Conservation (phyloP, 108 stramenopile species). For the Aurantiochytrium sp. region DNA sequence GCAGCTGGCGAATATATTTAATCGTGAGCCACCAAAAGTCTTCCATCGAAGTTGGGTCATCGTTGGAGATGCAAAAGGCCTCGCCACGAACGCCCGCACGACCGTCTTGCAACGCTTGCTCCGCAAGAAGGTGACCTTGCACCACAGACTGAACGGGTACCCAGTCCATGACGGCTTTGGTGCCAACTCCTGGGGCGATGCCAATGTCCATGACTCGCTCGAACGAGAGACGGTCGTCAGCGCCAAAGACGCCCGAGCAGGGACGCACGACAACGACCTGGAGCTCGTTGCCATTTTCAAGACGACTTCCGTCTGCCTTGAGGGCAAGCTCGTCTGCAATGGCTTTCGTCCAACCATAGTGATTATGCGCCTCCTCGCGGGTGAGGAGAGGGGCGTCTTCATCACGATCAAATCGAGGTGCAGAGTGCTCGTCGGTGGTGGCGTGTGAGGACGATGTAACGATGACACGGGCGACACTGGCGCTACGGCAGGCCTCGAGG, state of each 20-base stretch:
- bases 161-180: neutral
- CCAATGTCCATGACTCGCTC: neutral
- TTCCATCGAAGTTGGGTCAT: neutral
- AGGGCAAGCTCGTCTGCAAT: neutral
- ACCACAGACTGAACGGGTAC: neutral
- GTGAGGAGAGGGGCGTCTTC: neutral
- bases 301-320: neutral
- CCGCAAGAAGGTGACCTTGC: constrained; percentile 3
- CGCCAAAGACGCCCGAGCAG: constrained; percentile 16
- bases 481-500: neutral
- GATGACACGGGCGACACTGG: neutral
- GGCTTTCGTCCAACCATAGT: neutral
- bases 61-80: constrained; percentile 13
- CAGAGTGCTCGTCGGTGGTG: constrained; percentile 16
- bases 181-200: neutral
- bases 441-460: constrained; percentile 12
- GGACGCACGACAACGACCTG: neutral
- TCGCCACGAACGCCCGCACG: neutral
- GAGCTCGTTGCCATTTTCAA: neutral
- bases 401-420: neutral
- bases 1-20: neutral
- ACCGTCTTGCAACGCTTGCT: neutral
- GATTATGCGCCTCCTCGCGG: neutral
- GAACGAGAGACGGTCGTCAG: neutral
- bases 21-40: neutral